A percentile compares a stretch with the other conserved stretches of the same genome.
Conservation (phyloP, 1,284 basidiomycete genomes). For the Golubevia pallescens region DNA sequence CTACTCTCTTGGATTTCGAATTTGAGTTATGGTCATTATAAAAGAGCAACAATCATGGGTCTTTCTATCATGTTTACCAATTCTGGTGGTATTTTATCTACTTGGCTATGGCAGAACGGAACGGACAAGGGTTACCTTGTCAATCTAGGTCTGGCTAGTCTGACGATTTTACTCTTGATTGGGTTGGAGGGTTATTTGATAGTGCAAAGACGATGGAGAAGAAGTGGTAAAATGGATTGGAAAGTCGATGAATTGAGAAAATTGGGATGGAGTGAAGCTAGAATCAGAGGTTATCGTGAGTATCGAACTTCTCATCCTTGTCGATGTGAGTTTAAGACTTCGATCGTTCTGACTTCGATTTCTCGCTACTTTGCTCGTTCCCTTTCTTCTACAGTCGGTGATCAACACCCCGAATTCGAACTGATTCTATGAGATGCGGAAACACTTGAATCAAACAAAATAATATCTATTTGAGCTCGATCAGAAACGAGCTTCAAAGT, state of each 20-base stretch:
- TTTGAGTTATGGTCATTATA: constrained; percentile 35
- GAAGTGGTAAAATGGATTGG: constrained; percentile 19
- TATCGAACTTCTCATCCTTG: too few relatives aligned
- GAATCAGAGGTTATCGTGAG: constrained; percentile 37
- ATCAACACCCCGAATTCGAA: constrained; percentile 40
- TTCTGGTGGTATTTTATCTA: constrained; percentile 32
- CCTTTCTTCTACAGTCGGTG: too few relatives aligned
- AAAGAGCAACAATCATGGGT: constrained; percentile 40
- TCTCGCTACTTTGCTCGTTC: too few relatives aligned
- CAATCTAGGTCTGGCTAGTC: constrained; percentile 32
- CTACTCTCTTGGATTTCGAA: constrained; percentile 22
- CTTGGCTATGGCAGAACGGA: constrained; percentile 42
- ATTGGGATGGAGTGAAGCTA: constrained; percentile 28
- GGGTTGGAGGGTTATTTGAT: constrained; percentile 34
- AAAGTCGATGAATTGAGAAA: constrained; percentile 26
- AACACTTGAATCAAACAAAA: too few relatives aligned
- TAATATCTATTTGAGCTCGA: too few relatives aligned
- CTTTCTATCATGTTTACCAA: constrained; percentile 48
- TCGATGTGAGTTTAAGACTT: too few relatives aligned
- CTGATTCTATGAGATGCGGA: constrained; percentile 16
- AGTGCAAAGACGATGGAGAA: constrained; percentile 30
- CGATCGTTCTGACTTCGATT: too few relatives aligned
- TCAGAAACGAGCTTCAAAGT: too few relatives aligned
- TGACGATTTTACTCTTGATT: constrained; percentile 24
- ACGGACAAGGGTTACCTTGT: constrained; percentile 30